Base-by-base conservation (phyloP, 202 grass and related monocot genomes). In the Schoenoplectus tabernaemontani region DNA sequence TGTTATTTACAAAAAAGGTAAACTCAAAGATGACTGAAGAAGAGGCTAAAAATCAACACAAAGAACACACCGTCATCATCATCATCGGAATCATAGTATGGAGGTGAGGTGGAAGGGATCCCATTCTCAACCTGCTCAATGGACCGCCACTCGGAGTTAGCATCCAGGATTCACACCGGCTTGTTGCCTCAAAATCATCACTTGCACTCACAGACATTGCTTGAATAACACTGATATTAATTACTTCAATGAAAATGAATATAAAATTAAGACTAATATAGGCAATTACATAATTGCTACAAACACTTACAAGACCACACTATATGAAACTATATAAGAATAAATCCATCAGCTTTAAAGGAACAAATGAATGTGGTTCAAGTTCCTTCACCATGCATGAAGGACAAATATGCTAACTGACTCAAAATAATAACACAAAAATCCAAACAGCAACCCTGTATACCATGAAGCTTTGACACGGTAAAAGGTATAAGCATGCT, bases 61-160 rank as follows among this genome's bases (percentile, higher is more conserved):
- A 76, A 62, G 19, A 62, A 26, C 57, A 48, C 17, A 83, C 90
- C 91, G 64, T 87, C 84, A 37, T 97, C 91, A 46, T 91, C 88
- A 22, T 83, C 59, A 11, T 91, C 89, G 38, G 77, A 88, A 82
- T 91, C 91, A 84, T 89, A 91, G 59, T 91, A 93, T 34, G 91
- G 87, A 80, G 85, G 93, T 26, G 91, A 82, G 12, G 91, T 93
- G 33, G 93, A 97, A 77, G 87, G 83, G 59, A 48, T 88, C 46
- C 82, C 89, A 51, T 93, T 91, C 38, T 91, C 93, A 23, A 90
- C 74, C 67, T 97, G 89, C 72, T 91, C 85, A 0, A 51, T 73
- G 13, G 82, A 91, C 34, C 87, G 76, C 87, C 87, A 81, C 47
- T 90, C 85, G 9, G 89, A 72, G 50, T 84, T 54, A 2, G 82